Conservation (phyloP, 2,329 filamentous ascomycete species). For the Didymella pomorum region DNA sequence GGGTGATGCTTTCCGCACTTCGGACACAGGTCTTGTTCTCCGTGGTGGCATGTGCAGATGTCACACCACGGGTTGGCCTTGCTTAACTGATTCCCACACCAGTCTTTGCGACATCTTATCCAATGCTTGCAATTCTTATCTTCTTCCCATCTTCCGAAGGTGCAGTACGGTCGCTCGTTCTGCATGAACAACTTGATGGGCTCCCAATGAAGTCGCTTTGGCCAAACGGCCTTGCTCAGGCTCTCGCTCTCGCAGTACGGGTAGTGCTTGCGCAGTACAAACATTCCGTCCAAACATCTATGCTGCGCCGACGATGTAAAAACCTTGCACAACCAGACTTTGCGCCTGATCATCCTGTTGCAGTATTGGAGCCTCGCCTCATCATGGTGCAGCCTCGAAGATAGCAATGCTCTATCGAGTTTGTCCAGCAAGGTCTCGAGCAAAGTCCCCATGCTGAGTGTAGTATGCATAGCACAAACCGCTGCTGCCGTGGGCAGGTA, state of each 20-base stretch:
- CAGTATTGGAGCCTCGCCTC: background rate
- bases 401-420: background rate
- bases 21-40: background rate
- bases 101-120: background rate
- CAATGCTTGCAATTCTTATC: background rate
- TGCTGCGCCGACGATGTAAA: background rate
- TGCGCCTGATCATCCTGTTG: background rate
- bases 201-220: background rate
- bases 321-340: background rate
- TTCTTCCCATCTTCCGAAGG: background rate
- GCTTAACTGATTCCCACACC: background rate
- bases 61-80: background rate
- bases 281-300: background rate
- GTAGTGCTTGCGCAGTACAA: background rate
- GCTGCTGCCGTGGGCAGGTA: constrained; percentile 6
- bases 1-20: background rate
- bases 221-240: background rate
- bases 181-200: background rate
- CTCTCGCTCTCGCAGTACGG: background rate
- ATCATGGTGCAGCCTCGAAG: background rate
- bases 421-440: background rate
- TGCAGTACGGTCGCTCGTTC: background rate
- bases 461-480: background rate
- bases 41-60: background rate
- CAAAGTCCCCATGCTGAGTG: background rate